Evolutionary conservation across 768 basidiomycete species (phyloP).

Genomic region (Sarcomyxa edulis): DNA sequence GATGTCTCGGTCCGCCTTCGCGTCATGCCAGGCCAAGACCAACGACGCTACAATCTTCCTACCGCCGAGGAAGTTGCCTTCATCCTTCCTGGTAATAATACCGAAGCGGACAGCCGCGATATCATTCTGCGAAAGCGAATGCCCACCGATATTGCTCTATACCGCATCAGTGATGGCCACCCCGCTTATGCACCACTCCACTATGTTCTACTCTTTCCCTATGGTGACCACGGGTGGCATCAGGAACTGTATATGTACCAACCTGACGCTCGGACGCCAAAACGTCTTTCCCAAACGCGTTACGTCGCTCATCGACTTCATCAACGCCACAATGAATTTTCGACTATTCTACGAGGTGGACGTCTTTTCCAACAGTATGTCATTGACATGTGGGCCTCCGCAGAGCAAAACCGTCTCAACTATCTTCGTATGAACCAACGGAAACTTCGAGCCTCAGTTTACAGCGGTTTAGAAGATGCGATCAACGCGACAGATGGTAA

Average conservation of each 20-base stretch:
- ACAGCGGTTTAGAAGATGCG: slow-evolving; percentile 26
- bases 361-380: slow-evolving; percentile 34
- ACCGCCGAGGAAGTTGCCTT: slow-evolving; percentile 35
- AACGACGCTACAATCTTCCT: slow-evolving; percentile 36
- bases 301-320: slow-evolving; percentile 27
- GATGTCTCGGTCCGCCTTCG: slow-evolving; percentile 6
- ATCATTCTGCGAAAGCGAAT: slow-evolving; percentile 24
- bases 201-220: slow-evolving; percentile 40
- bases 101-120: slow-evolving; percentile 18
- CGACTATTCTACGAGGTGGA: slow-evolving; percentile 23
- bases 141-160: slow-evolving; percentile 12
- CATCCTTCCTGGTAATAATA: slow-evolving; percentile 29
- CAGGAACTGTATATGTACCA: slow-evolving; percentile 12
- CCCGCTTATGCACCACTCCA: slow-evolving; percentile 31
- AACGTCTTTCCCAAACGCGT: slow-evolving; percentile 16
- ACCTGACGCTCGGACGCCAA: slow-evolving; percentile 6
- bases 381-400: slow-evolving; percentile 32
- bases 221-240: slow-evolving; percentile 33
- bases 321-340: slow-evolving; percentile 13
- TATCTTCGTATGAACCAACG: slow-evolving; percentile 28
- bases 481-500: slow-evolving; percentile 12
- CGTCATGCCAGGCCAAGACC: slow-evolving; percentile 19
- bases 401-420: slow-evolving; percentile 30
- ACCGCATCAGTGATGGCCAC: slow-evolving; percentile 26
- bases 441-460: slow-evolving; percentile 25